Base-by-base conservation (phyloP, 192 early-diverging fungal genomes). In the Coemansia sp. region DNA sequence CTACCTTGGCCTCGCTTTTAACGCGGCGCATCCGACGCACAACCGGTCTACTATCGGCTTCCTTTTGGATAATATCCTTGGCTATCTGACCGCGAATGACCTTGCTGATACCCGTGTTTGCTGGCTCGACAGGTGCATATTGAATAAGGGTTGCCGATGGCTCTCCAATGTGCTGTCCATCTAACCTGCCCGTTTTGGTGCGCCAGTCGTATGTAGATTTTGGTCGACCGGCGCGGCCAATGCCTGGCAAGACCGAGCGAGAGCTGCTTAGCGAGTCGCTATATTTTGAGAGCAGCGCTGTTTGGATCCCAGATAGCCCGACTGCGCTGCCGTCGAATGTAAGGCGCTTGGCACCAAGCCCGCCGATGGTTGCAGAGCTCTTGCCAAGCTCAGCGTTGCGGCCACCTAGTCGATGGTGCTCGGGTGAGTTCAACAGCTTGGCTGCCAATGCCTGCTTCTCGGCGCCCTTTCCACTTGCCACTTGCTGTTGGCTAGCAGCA, bases 1-100 rank as follows among this genome's bases (percentile, higher is more conserved):
- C 59, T 3, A 82, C 70, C 44, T 82, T 82, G 64, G 71, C 49
- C 50, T 82, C 79, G 62, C 79, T 76, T 59, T 73, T 76, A 16
- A 72, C 62, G 6, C 59, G 74, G 20, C 79, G 74, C 61, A 82
- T 70, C 9, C 79, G 79, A 22, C 79, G 70, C 16, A 76, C 71
- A 3, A 47, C 65, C 2, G 71, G 67, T 43, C 43, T 73, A 20
- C 55, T 50, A 1, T 67, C 65, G n/a, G 52, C 49, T 11, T 82
- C 79, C 53, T 65, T 70, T 20, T 71, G 64, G 39, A 76, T 70
- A 18, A 76, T 50, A 1, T 68, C 71, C 24, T 62, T 73, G 16
- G 64, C 40, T 24, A 82, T 10, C 50, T 76, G 79, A 16, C 74
- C 74, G 12, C 63, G 66, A 6, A 82, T 65, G 7, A 82, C 68